Conservation (phyloP, 1,284 basidiomycete species). For the Cutaneotrichosporon mucoides region DNA sequence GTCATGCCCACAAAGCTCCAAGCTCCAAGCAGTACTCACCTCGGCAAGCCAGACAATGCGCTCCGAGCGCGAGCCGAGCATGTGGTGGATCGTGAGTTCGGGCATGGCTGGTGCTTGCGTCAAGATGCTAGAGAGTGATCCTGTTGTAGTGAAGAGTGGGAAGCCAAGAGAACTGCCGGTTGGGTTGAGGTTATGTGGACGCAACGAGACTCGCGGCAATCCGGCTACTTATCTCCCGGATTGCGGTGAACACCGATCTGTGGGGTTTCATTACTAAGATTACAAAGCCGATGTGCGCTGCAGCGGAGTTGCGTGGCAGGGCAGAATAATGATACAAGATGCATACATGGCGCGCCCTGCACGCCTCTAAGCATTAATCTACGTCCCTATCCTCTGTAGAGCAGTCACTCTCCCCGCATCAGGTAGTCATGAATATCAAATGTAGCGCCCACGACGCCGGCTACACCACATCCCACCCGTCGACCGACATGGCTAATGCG, state of each 20-base stretch:
- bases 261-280: too few species aligned
- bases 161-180: neutral
- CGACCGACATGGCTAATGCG: conserved; percentile 39
- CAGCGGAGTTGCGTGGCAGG: too few species aligned
- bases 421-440: neutral
- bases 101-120: conserved; percentile 19
- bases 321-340: neutral
- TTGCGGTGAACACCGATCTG: too few species aligned
- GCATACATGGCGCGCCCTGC: conserved; percentile 1
- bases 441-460: too few species aligned
- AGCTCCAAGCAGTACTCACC: conserved; percentile 19
- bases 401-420: neutral
- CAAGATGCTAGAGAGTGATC: too few species aligned
- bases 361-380: neutral
- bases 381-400: too few species aligned
- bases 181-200: too few species aligned
- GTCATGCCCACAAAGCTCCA: neutral
- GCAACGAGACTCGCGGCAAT: too few species aligned
- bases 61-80: conserved; percentile 39
- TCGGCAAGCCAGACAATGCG: conserved; percentile 29
- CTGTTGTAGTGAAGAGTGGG: too few species aligned
- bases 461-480: conserved; percentile 12
- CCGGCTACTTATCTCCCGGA: too few species aligned
- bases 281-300: too few species aligned
- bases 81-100: conserved; percentile 40